Base-by-base conservation (phyloP, 768 basidiomycete genomes). In the Leucosporidium scottii region DNA sequence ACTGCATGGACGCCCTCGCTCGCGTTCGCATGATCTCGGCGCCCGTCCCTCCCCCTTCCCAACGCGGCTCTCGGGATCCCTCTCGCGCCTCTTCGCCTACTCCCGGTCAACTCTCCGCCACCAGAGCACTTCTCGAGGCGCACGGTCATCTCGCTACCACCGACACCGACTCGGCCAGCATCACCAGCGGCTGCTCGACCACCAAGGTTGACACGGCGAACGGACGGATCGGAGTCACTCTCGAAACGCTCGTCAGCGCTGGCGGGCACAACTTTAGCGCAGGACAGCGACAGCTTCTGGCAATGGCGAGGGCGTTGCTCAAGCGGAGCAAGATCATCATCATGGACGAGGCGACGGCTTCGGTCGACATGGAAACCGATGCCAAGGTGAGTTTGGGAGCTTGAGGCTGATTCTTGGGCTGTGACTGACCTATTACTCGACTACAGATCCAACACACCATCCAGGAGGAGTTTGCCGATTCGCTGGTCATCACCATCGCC, bases 1-100 rank as follows among this genome's bases (percentile, higher is more conserved):
- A 88, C 73, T 87, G 87, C 73, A 75, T 83, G 71, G 85, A 86
- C 66, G 86, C 86, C 23, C 79, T 89, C 55, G 83, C 83, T 50
- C 81, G 87, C n/a, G 67, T 68, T 23, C 61, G 66, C n/a, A 51
- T 60, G 50, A 61, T 65, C 51, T 49, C 44, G 20, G 15, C 61
- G 3, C 49, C 70, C 1, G 30, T 27, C 5, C 48, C 36, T 0
- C 36, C 66, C 6, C 28, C 53, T 28, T 61, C 65, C 3, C 9
- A n/a, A 13, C 31, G 30, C 44, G 21, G n/a, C 20, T 57, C 64
- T 5, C 57, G 57, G 1, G 47, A 36, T 6, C 54, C 67, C 21
- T 61, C 64, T 10, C 57, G 59, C 23, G 63, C 30, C 0, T 59
- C 65, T 4, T 66, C 65, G 15, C 66, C 56, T 20, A 31, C n/a